Base-by-base conservation (phyloP, 2,329 filamentous ascomycete genomes). In the Stromatinia cepivora region DNA sequence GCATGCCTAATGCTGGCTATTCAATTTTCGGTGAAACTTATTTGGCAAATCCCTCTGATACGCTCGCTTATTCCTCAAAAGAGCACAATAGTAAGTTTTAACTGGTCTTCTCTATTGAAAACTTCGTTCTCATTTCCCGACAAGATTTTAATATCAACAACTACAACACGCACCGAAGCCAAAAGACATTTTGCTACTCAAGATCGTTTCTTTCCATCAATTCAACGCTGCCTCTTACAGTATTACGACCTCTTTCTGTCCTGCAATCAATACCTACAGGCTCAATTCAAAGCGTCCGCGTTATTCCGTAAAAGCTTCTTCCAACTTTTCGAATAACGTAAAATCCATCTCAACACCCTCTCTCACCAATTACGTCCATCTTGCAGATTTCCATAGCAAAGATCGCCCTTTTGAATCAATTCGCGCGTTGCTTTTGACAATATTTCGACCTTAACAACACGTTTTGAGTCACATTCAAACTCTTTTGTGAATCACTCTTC, bases 21-120 rank as follows among this genome's bases (percentile, higher is more conserved):
- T 62, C 59, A 50, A 63, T 50, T 63, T 25, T 3, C 59, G 36
- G 46, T 17, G 31, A 25, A 7, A 10, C 39, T 63, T 20, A 5
- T 1, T 20, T 36, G 8, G 9, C 46, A 52, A 17, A 7, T 36
- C 8, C 4, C 22, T 62, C 59, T 63, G 31, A 52, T 52, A 39
- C 46, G 59, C 59, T 63, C 59, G 59, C 59, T 39, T 63, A 8
- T 52, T 50, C 9, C 31, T 39, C 8, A 36, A 50, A 25, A 63
- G 22, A 52, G 5, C 15, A 63, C 8, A 50, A 63, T 52, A 25
- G 34, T 34, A 36, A 20, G 22, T 52, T 39, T 10, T 36, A 11
- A n/a, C 20, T 36, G 58, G 8, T 36, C 22, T 63, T 25, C 4
- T 36, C 13, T 39, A 13, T 39, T 28, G 20, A 52, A 52, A 36